These are phyloP conservation scores for Medicago lupulina DNA, from an alignment of 306 rosid species.

Conservation along the genomic window DNA sequence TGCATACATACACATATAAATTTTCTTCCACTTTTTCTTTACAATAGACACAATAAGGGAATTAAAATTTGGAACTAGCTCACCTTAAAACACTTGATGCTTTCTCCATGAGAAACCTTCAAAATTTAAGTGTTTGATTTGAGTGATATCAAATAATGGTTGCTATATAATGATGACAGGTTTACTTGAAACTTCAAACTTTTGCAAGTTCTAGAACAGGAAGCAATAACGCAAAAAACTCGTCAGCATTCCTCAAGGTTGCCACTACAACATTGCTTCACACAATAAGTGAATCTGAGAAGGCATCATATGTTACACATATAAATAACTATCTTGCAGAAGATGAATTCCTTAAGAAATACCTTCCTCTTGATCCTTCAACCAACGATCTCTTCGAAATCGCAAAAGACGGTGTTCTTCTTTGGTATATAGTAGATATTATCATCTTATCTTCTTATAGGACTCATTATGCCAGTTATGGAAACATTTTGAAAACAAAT, in stretches of 20 bases:
- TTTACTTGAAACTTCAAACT: constrained; percentile 64
- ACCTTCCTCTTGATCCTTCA: constrained; percentile 85
- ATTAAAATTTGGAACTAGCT: not conserved
- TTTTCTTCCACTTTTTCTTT: not conserved
- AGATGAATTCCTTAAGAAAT: constrained; percentile 80
- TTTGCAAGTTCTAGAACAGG: constrained; percentile 78
- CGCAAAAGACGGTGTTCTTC: constrained; percentile 91
- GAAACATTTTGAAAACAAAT: not conserved
- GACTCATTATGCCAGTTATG: not conserved
- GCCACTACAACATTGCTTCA: constrained; percentile 98
- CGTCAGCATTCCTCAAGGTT: constrained; percentile 91
- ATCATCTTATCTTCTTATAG: not conserved
- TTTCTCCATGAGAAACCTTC: constrained; percentile 1
- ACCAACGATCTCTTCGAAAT: constrained; percentile 91
- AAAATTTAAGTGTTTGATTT: constrained; percentile 25
- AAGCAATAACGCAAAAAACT: constrained; percentile 69
- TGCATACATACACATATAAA: not conserved
- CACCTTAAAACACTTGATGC: not conserved
- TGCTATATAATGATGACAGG: constrained; percentile 49
- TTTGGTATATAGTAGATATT: constrained; percentile 58
- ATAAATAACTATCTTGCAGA: constrained; percentile 84
- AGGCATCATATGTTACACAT: constrained; percentile 90
- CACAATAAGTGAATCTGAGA: constrained; percentile 98
- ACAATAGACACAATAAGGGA: not conserved
- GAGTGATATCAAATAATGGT: not conserved